Conservation (phyloP, 2,329 filamentous ascomycete genomes). For the Rosellinia necatrix region DNA sequence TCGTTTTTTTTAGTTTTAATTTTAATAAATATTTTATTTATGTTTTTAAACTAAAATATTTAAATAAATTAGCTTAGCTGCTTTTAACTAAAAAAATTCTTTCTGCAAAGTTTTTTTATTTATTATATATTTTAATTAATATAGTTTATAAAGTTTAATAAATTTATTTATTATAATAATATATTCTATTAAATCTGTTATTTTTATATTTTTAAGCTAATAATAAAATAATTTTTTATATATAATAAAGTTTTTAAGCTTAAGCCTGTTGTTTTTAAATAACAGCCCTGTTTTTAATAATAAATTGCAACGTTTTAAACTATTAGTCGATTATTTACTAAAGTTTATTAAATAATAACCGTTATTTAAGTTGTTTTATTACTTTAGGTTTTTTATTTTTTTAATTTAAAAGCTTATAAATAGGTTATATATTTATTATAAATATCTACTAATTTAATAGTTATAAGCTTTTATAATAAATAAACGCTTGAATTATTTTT, state of each 20-base stretch:
- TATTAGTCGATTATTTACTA: conserved; percentile 3
- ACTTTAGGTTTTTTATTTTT: too few relatives aligned
- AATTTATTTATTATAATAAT: neutral
- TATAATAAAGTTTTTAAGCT: neutral
- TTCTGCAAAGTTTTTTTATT: neutral
- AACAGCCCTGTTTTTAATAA: neutral
- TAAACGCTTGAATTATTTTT: too few relatives aligned
- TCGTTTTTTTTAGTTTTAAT: neutral
- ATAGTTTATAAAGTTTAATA: neutral
- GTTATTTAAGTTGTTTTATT: too few relatives aligned
- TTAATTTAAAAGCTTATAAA: too few relatives aligned
- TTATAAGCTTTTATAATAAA: too few relatives aligned
- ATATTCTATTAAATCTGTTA: neutral
- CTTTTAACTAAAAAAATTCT: neutral
- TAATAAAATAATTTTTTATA: conserved; percentile 9
- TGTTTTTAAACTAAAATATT: neutral
- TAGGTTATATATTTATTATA: too few relatives aligned
- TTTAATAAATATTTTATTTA: neutral
- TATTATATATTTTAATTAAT: conserved; percentile 1
- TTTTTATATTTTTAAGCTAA: conserved; percentile 1
- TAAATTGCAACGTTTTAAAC: conserved; percentile 1
- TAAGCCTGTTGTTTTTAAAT: neutral
- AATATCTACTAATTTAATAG: too few relatives aligned
- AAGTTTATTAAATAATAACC: too few relatives aligned
- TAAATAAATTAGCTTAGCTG: neutral